A percentile compares a stretch with the other conserved stretches of the same genome.
Evolutionary conservation across 1,284 basidiomycete genomes (phyloP).

Genomic region (Marasmius oreades): DNA sequence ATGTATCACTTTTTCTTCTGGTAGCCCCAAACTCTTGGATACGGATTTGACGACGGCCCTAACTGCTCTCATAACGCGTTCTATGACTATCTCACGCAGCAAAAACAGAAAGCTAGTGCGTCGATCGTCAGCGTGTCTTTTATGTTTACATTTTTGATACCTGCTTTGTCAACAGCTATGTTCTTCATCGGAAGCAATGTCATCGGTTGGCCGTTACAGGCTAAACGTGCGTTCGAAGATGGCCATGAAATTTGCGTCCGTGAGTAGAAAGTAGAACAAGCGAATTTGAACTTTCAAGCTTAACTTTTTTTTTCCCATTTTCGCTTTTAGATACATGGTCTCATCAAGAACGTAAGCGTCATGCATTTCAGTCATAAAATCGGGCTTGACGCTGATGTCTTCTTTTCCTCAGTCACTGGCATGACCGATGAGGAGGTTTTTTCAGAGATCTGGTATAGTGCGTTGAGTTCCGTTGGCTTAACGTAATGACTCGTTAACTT

Average conservation of each 20-base stretch:
- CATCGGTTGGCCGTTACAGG: constrained; percentile 68
- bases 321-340: constrained; percentile 50
- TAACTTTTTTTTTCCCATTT: neutral
- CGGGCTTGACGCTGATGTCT: neutral
- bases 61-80: constrained; percentile 67
- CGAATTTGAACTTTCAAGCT: neutral
- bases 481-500: neutral
- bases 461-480: constrained; percentile 17
- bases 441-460: constrained; percentile 78
- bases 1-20: neutral
- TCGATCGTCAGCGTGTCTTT: constrained; percentile 2
- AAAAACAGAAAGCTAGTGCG: constrained; percentile 70
- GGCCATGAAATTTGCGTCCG: constrained; percentile 65
- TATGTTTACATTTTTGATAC: neutral
- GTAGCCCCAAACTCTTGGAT: constrained; percentile 59
- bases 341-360: constrained; percentile 44
- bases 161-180: constrained; percentile 39
- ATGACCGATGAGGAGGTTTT: constrained; percentile 72
- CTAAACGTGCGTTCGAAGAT: constrained; percentile 59
- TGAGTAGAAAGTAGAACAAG: constrained; percentile 28
- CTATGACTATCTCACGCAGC: constrained; percentile 56
- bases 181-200: constrained; percentile 82
- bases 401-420: constrained; percentile 50
- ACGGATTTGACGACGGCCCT: constrained; percentile 70
- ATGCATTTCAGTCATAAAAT: too few relatives aligned